phyloP scores from a whole-genome alignment of 306 rosid species.

The Malus sylvestris region DNA sequence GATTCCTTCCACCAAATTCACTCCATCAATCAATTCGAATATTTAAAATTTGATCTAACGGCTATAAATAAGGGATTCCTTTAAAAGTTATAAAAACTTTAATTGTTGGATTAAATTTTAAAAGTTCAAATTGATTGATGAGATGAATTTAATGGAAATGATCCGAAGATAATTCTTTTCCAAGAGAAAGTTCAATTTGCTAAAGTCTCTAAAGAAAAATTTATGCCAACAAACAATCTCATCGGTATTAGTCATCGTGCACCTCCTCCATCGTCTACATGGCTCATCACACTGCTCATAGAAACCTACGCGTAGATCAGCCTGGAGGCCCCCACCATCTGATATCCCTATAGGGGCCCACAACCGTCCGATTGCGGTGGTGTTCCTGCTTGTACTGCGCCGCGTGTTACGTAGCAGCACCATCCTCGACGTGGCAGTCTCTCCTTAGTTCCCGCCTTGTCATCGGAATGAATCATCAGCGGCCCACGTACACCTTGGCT shows the following conservation, averaged over 20 bases:
- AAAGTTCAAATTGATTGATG: no score
- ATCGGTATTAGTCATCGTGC: background rate
- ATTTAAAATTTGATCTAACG: no score
- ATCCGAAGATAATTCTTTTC: no score
- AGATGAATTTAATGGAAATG: no score
- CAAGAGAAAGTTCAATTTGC: no score
- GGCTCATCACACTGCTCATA: background rate
- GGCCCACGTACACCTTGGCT: background rate
- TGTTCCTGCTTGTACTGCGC: background rate
- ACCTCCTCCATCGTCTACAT: background rate
- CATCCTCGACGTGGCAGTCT: background rate
- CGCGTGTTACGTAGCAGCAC: background rate
- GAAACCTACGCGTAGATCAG: background rate
- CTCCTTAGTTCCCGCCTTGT: background rate
- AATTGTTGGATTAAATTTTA: no score
- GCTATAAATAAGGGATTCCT: no score
- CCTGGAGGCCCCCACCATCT: background rate
- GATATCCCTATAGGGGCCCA: background rate
- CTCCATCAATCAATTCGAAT: no score
- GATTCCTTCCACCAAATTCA: no score
- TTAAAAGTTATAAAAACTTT: no score
- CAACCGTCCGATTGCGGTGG: background rate
- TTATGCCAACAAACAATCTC: no score
- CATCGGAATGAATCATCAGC: background rate
- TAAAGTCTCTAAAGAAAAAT: no score